A percentile compares a stretch with the other conserved stretches of the same genome.
Conservation (phyloP, 2,329 filamentous ascomycete species). For the Incumbomyces delicatus region DNA sequence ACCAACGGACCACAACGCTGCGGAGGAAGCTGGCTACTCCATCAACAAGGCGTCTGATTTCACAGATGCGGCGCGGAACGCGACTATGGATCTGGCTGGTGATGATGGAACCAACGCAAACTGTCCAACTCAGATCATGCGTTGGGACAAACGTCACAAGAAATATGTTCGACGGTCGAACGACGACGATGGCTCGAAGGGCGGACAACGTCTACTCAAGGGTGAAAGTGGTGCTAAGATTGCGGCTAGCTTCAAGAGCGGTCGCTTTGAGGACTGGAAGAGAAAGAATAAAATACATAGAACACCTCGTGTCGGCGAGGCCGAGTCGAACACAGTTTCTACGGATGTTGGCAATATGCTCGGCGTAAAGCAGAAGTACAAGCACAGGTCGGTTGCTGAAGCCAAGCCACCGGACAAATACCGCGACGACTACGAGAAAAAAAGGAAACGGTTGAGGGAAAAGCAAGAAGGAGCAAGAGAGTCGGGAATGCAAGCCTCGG, state of each 20-base stretch:
- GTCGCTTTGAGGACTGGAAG: constrained; percentile 87
- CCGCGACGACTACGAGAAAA: constrained; percentile 78
- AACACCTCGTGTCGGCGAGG: constrained; percentile 73
- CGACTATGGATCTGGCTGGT: constrained; percentile 84
- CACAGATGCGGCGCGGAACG: constrained; percentile 73
- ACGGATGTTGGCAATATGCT: constrained; percentile 21
- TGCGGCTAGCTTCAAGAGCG: constrained; percentile 82
- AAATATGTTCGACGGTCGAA: constrained; percentile 90
- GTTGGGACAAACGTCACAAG: constrained; percentile 94
- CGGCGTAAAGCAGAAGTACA: constrained; percentile 49
- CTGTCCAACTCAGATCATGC: constrained; percentile 65
- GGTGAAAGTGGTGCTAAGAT: constrained; percentile 96
- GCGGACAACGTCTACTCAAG: constrained; percentile 60
- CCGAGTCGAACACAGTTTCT: constrained; percentile 47
- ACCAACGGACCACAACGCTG: constrained; percentile 67
- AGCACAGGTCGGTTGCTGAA: constrained; percentile 76
- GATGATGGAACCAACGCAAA: constrained; percentile 80
- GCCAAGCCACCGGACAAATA: constrained; percentile 91
- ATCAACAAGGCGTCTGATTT: constrained; percentile 75
- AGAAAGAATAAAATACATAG: constrained; percentile 71
- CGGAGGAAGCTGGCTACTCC: constrained; percentile 86
- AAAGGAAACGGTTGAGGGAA: constrained; percentile 81
- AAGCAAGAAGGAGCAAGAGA: constrained; percentile 58
- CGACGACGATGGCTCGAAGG: constrained; percentile 83
- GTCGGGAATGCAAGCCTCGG: constrained; percentile 20